phyloP scores from a whole-genome alignment of 1,284 basidiomycete genomes.

The Cryptococcus hybrid region DNA sequence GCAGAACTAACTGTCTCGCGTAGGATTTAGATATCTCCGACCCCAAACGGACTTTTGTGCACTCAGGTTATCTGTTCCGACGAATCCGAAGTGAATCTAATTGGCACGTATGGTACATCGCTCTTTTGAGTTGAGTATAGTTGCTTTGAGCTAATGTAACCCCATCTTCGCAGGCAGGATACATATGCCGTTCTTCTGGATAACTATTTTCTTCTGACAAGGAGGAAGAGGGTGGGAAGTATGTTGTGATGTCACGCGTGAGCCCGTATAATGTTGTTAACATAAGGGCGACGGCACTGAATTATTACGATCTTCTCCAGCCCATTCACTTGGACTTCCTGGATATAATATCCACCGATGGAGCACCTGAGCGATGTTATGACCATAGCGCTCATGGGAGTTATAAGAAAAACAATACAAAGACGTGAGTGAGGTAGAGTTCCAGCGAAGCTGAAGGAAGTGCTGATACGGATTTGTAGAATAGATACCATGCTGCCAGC shows the following conservation, averaged over 20 bases:
- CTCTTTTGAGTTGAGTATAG: background rate
- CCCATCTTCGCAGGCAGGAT: slow-evolving; percentile 27
- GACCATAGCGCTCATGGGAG: slow-evolving; percentile 23
- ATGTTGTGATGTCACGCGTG: slow-evolving; percentile 36
- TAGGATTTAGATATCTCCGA: slow-evolving; percentile 70
- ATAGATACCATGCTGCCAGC: slow-evolving; percentile 20
- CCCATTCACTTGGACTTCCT: slow-evolving; percentile 41
- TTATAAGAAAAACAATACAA: too few species aligned
- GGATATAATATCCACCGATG: slow-evolving; percentile 21
- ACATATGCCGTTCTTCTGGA: slow-evolving; percentile 35
- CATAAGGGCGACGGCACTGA: too few species aligned
- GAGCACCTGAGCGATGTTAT: slow-evolving; percentile 31
- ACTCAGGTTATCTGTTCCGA: background rate
- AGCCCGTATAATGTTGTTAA: slow-evolving; percentile 4
- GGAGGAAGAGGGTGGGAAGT: slow-evolving; percentile 34
- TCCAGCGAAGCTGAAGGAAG: too few species aligned
- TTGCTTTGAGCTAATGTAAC: background rate
- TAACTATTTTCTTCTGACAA: slow-evolving; percentile 39
- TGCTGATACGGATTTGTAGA: too few species aligned
- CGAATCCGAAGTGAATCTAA: slow-evolving; percentile 61
- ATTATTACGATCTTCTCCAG: too few species aligned
- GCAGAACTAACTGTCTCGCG: too few species aligned
- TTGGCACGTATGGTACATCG: slow-evolving; percentile 37
- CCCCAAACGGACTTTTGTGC: background rate
- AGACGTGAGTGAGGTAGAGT: too few species aligned